Conservation (phyloP, 2,329 filamentous ascomycete genomes). For the Fusarium humuli region DNA sequence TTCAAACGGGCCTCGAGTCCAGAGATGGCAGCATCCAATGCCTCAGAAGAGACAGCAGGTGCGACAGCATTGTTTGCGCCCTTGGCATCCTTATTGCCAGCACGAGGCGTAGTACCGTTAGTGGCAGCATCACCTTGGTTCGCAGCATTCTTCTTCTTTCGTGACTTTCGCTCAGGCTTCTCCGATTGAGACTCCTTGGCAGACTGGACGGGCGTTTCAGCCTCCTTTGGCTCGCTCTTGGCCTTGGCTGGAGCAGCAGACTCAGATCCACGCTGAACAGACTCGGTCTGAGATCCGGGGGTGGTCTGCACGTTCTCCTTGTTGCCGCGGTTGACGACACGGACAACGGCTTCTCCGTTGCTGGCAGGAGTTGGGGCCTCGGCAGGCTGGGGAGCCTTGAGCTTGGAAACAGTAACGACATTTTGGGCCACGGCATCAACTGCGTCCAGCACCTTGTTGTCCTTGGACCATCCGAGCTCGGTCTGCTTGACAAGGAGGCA, state of each 20-base stretch:
- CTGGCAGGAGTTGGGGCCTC: slow-evolving; percentile 49
- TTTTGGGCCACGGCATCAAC: slow-evolving; percentile 81
- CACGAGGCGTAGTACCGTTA: slow-evolving; percentile 55
- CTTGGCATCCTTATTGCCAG: slow-evolving; percentile 53
- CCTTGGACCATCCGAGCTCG: slow-evolving; percentile 90
- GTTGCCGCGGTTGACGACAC: slow-evolving; percentile 50
- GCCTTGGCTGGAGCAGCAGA: slow-evolving; percentile 52
- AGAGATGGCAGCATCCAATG: slow-evolving; percentile 65
- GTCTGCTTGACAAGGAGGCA: slow-evolving; percentile 86
- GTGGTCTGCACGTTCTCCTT: slow-evolving; percentile 53
- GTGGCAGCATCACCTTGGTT: slow-evolving; percentile 59
- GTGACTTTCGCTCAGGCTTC: slow-evolving; percentile 70
- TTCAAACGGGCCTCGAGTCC: slow-evolving; percentile 65
- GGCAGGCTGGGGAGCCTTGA: slow-evolving; percentile 65
- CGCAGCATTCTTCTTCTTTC: slow-evolving; percentile 73
- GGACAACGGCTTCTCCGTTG: slow-evolving; percentile 54
- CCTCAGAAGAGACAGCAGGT: slow-evolving; percentile 56
- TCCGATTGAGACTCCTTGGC: slow-evolving; percentile 60
- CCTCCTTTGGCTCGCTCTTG: slow-evolving; percentile 61
- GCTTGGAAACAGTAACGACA: slow-evolving; percentile 78
- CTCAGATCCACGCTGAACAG: slow-evolving; percentile 50
- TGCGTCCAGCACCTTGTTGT: slow-evolving; percentile 85
- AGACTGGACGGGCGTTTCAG: slow-evolving; percentile 57
- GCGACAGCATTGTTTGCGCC: slow-evolving; percentile 39
- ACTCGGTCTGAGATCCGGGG: slow-evolving; percentile 43